Evolutionary conservation across 345 rosid species (phyloP).

Genomic region (Sonneratia alba): DNA sequence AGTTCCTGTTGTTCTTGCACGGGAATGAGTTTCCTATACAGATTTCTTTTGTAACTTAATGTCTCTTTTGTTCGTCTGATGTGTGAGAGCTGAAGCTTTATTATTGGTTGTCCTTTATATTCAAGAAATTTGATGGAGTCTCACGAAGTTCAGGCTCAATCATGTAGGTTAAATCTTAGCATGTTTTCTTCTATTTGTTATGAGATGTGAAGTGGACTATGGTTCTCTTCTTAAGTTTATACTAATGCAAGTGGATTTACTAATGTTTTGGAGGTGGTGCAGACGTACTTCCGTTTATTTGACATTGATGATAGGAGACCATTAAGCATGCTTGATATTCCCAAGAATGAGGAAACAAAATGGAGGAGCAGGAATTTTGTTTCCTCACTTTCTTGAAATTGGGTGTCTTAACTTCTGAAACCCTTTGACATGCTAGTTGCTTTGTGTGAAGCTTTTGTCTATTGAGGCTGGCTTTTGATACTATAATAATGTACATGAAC

Average conservation of each 20-base stretch:
- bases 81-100: background rate
- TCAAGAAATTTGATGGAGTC: background rate
- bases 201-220: background rate
- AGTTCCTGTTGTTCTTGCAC: background rate
- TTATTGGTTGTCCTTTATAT: background rate
- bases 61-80: background rate
- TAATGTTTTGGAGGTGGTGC: background rate
- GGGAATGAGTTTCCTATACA: background rate
- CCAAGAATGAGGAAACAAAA: background rate
- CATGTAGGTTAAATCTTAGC: background rate
- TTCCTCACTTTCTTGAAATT: background rate
- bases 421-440: background rate
- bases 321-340: too few species aligned
- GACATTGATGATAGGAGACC: too few species aligned
- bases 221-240: background rate
- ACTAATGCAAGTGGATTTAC: background rate
- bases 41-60: background rate
- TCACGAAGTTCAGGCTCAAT: background rate
- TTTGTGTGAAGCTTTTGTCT: background rate
- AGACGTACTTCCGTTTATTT: background rate
- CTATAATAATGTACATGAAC: background rate
- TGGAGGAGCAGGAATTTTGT: background rate
- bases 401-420: background rate
- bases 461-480: background rate
- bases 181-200: background rate